A percentile compares a stretch with the other conserved stretches of the same genome.
Evolutionary conservation across 176 grass and related monocot species (phyloP).

Genomic region (Aegilops speltoides): DNA sequence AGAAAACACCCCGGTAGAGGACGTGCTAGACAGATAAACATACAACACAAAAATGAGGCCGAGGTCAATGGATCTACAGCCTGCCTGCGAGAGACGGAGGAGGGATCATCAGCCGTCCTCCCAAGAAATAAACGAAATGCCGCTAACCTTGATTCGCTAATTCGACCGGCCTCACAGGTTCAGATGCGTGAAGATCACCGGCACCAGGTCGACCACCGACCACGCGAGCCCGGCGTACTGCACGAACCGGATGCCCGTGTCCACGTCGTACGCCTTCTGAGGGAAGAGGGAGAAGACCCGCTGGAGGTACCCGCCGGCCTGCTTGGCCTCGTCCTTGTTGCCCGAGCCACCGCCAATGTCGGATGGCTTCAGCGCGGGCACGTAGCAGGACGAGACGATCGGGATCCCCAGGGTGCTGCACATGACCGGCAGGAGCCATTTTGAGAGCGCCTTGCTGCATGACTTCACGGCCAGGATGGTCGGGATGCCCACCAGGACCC

Average conservation of each 20-base stretch:
- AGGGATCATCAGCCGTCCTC: neutral
- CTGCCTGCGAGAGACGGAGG: constrained; percentile 24
- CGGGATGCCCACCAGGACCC: constrained; percentile 70
- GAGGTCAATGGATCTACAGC: constrained; percentile 36
- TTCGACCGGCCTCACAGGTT: constrained; percentile 49
- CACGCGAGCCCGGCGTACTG: constrained; percentile 91
- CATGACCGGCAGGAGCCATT: constrained; percentile 86
- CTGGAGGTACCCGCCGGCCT: constrained; percentile 51
- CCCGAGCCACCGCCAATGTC: constrained; percentile 24
- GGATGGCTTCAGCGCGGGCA: constrained; percentile 62
- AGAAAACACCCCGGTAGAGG: neutral
- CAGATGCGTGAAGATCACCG: constrained; percentile 65
- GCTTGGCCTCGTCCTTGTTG: constrained; percentile 49
- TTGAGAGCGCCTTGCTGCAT: constrained; percentile 91
- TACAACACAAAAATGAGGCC: neutral
- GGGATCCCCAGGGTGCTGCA: constrained; percentile 88
- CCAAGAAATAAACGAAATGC: neutral
- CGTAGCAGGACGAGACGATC: constrained; percentile 79
- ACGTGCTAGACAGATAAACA: neutral
- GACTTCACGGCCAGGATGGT: constrained; percentile 86
- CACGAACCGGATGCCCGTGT: constrained; percentile 89
- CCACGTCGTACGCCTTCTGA: constrained; percentile 82
- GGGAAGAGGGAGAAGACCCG: constrained; percentile 59
- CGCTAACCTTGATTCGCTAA: neutral
- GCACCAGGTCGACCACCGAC: constrained; percentile 92